A percentile compares a stretch with the other conserved stretches of the same genome.
Conservation (phyloP, 2,329 filamentous ascomycete genomes). For the Verticillium zaregamsianum region DNA sequence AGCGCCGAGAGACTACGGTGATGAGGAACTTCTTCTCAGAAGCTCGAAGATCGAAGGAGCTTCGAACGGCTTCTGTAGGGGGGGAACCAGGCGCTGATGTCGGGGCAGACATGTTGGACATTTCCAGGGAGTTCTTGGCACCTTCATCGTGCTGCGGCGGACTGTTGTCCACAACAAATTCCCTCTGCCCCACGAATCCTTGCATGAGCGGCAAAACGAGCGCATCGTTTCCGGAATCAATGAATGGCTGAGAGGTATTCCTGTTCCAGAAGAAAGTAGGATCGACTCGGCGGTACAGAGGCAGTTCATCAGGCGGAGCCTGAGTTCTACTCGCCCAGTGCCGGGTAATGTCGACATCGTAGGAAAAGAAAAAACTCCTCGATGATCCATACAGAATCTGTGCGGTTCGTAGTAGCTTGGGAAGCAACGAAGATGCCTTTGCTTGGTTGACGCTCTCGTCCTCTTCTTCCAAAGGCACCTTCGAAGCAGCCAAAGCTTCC, state of each 20-base stretch:
- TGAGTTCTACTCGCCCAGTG: slow-evolving; percentile 42
- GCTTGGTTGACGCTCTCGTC: slow-evolving; percentile 14
- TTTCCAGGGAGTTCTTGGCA: slow-evolving; percentile 41
- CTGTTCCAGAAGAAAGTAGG: slow-evolving; percentile 88
- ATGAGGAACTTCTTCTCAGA: slow-evolving; percentile 64
- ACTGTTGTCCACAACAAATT: slow-evolving; percentile 68
- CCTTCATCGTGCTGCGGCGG: slow-evolving; percentile 50
- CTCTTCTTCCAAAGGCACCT: slow-evolving; percentile 37
- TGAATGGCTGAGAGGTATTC: slow-evolving; percentile 68
- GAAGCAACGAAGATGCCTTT: slow-evolving; percentile 57
- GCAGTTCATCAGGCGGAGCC: slow-evolving; percentile 42
- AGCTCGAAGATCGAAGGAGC: slow-evolving; percentile 36
- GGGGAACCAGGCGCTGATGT: slow-evolving; percentile 20
- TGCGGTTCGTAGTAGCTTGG: slow-evolving; percentile 79
- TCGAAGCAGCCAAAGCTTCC: slow-evolving; percentile 11
- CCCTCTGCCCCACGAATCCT: slow-evolving; percentile 84
- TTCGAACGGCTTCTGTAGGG: slow-evolving; percentile 16
- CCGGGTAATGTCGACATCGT: slow-evolving; percentile 87
- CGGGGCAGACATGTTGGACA: slow-evolving; percentile 31
- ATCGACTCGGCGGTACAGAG: slow-evolving; percentile 71
- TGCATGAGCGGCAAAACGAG: slow-evolving; percentile 83
- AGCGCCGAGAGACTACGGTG: slow-evolving; percentile 89
- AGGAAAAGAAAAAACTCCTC: slow-evolving; percentile 89
- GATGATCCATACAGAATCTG: slow-evolving; percentile 80
- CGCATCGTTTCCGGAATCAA: slow-evolving; percentile 65